Base-by-base conservation (phyloP, 495 filamentous ascomycete genomes). In the Aspergillus biplanus region DNA sequence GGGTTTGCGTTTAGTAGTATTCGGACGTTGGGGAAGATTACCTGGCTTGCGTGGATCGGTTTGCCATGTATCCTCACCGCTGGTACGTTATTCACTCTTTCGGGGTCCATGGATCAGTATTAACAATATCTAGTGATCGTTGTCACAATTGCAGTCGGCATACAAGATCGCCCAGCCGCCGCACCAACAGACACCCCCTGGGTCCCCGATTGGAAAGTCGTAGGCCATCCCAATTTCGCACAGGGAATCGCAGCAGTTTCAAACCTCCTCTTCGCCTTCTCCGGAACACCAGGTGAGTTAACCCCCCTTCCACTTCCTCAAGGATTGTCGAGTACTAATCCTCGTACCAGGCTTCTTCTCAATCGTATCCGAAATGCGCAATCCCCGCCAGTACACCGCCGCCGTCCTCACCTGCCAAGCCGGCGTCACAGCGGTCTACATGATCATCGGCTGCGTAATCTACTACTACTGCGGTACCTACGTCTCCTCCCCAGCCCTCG, bases 311-410 rank as follows among this genome's bases (percentile, higher is more conserved):
- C 35, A 6, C 35, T 39, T 39, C 12, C 35, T 39, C 35, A 39
- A 12, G 12, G 12, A 12, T 39, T 39, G 35, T 39, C 35, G 35
- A 6, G 35, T 39, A 39, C 35, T 39, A 39, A 39, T 39, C 12
- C 35, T 39, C 6, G 35, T 12, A 39, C 35, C 35, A 39, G 88
- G 73, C 76, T 87, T 78, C 79, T 89, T 91, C 75, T 80, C 78
- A 44, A 88, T 92, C 70, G 87, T 86, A 67, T 83, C 86, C 46
- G 90, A 92, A 71, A 89, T 92, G 85, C 85, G 87, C 63, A 82
- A 86, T 0, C 88, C 87, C 0, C 65, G 67, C 16, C 82, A 87
- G 59, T 90, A 82, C 64, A 72, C 74, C 47, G 84, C 84, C 71
- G 79, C 88, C 6, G 76, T 91, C 12, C 16, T 71, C 0, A 18